phyloP scores from a whole-genome alignment of 345 rosid genomes.

The Lepidium africanum region DNA sequence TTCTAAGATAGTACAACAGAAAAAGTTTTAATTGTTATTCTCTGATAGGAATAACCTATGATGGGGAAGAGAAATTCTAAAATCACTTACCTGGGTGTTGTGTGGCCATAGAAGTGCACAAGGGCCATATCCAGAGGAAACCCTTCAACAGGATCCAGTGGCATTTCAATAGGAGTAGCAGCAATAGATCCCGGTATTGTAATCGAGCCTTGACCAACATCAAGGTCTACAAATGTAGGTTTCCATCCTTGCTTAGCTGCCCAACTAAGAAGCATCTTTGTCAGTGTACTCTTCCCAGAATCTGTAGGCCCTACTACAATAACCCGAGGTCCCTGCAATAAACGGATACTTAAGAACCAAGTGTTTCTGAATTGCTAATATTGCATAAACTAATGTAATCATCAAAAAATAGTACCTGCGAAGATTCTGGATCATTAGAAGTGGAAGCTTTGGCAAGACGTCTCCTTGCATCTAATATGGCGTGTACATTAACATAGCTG shows the following conservation, averaged over 20 bases:
- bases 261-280: constrained; percentile 96
- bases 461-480: constrained; percentile 65
- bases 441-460: constrained; percentile 59
- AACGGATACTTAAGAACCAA: background rate
- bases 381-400: background rate
- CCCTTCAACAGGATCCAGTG: constrained; percentile 92
- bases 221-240: constrained; percentile 83
- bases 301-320: constrained; percentile 86
- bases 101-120: constrained; percentile 79
- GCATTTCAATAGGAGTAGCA: constrained; percentile 88
- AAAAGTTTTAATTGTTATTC: background rate
- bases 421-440: constrained; percentile 40
- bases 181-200: constrained; percentile 82
- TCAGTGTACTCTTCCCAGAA: constrained; percentile 88
- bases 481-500: constrained; percentile 82
- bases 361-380: background rate
- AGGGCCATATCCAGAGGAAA: constrained; percentile 85
- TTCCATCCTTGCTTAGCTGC: constrained; percentile 91
- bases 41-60: background rate
- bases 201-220: constrained; percentile 91
- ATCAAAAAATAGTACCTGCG: constrained; percentile 37
- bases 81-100: constrained; percentile 55
- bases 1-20: constrained; percentile 37
- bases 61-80: background rate
- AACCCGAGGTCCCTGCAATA: constrained; percentile 73